Evolutionary conservation across 768 basidiomycete species (phyloP), one percentile per base, ranked within the genome.

Genomic region (Kwoniella newhampshirensis): DNA sequence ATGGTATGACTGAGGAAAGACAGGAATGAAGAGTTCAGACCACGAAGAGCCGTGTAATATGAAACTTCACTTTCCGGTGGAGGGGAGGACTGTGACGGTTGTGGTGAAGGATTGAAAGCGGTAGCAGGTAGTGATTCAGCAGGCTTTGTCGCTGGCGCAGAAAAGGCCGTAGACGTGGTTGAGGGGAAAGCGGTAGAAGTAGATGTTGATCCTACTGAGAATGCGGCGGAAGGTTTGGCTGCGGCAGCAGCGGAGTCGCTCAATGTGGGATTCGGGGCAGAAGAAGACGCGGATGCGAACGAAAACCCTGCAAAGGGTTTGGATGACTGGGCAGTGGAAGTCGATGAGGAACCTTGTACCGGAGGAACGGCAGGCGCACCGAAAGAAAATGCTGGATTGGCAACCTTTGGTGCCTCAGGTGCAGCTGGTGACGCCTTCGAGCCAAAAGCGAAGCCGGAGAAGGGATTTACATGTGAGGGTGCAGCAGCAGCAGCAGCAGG

Each of bases 11-110:
- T 60, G 11, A 75, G 59, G 57, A 73, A 73, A 15, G 63, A 55
- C 6, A 68, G 46, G 46, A 74, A 51, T 8, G 72, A 67, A n/a
- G 46, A 46, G 50, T 75, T 75, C n/a, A 75, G 63, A 12, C 74
- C 74, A 4, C 72, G 66, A 9, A 75, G 8, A 8, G 68, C 59
- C 7, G 67, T 72, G 37, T 66, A 67, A 54, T 72, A 75, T 15
- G 60, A 43, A 1, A 68, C 64, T 54, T 75, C 74, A 17, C 54
- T 52, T 35, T 68, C 64, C 6, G 63, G 46, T 25, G 67, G 64
- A 20, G 62, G 60, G 1, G 44, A 36, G 1, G 57, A n/a, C 23
- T 45, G 51, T 9, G 68, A 53, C n/a, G 65, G 57, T 28, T 27
- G 23, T 8, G 55, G 60, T 15, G 32, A 56, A 20, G 42, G 27